These are phyloP conservation scores for Zizania latifolia DNA, from an alignment of 176 grass and related monocot species.

Conservation along the genomic window DNA sequence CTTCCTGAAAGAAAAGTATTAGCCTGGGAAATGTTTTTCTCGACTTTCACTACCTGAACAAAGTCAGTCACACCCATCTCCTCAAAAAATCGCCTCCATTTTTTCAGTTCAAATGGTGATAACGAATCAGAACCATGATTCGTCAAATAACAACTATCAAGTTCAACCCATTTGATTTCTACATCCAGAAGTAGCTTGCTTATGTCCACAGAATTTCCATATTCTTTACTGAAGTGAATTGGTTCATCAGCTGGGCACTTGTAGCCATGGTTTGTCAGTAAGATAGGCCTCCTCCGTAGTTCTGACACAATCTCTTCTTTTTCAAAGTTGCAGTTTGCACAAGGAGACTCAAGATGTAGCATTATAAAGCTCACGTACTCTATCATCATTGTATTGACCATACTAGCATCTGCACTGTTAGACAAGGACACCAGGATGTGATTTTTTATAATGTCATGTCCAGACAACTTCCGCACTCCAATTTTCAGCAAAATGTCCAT, in stretches of 20 bases:
- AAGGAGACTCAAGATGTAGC: conserved; percentile 80
- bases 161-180: conserved; percentile 66
- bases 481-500: conserved; percentile 73
- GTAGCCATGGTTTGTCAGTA: conserved; percentile 80
- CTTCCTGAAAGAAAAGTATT: conserved; percentile 20
- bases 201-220: conserved; percentile 63
- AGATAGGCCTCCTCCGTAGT: conserved; percentile 52
- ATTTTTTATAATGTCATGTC: conserved; percentile 83
- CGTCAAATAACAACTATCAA: conserved; percentile 75
- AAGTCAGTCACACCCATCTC: conserved; percentile 90
- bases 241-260: conserved; percentile 55
- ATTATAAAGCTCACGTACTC: conserved; percentile 83
- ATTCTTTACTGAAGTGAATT: conserved; percentile 89
- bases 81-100: conserved; percentile 79
- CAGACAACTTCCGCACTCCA: conserved; percentile 75
- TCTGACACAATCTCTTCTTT: conserved; percentile 71
- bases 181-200: conserved; percentile 47
- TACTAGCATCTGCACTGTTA: conserved; percentile 34
- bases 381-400: conserved; percentile 43
- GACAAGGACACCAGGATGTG: conserved; percentile 64
- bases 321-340: conserved; percentile 62
- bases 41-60: conserved; percentile 60
- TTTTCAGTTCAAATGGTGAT: conserved; percentile 32
- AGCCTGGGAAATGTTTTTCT: conserved; percentile 32
- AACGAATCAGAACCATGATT: conserved; percentile 45